Evolutionary conservation across 2,329 filamentous ascomycete genomes (phyloP).

Genomic region (Sporothrix brunneoviolacea): DNA sequence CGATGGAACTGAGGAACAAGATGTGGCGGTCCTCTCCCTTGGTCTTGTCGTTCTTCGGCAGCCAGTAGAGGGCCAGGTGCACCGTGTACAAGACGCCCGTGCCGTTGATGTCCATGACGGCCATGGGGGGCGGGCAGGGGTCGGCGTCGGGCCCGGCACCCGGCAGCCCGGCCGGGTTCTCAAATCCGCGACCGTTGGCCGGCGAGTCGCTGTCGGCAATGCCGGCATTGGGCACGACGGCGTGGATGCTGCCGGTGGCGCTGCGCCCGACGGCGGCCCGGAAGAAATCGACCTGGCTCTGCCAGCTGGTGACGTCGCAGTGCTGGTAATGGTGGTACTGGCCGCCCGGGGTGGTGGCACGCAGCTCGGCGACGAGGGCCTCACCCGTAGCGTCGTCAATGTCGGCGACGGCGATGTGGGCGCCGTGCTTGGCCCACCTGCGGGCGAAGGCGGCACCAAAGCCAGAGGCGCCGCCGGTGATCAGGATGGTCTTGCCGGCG

Average conservation of each 20-base stretch:
- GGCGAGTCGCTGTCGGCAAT: slow-evolving; percentile 36
- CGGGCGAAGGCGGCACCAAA: slow-evolving; percentile 48
- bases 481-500: slow-evolving; percentile 49
- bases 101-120: slow-evolving; percentile 55
- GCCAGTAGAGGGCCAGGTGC: slow-evolving; percentile 55
- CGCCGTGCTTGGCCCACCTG: slow-evolving; percentile 47
- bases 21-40: slow-evolving; percentile 47
- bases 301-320: slow-evolving; percentile 60
- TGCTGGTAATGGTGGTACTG: slow-evolving; percentile 49
- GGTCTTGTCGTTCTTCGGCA: slow-evolving; percentile 39
- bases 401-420: slow-evolving; percentile 58
- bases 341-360: slow-evolving; percentile 33
- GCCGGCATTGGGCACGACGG: slow-evolving; percentile 61
- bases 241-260: slow-evolving; percentile 49
- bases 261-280: slow-evolving; percentile 49
- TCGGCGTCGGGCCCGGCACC: slow-evolving; percentile 32
- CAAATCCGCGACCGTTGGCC: slow-evolving; percentile 32
- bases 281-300: slow-evolving; percentile 57
- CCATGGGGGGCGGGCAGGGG: slow-evolving; percentile 40
- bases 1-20: slow-evolving; percentile 56
- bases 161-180: slow-evolving; percentile 30
- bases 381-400: slow-evolving; percentile 49
- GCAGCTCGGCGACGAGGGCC: slow-evolving; percentile 45
- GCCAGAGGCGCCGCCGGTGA: slow-evolving; percentile 58
- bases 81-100: slow-evolving; percentile 57